Evolutionary conservation across 352 stramenopile species (phyloP), one percentile per base, ranked within the genome.

Genomic region (Achlya hypogyna): DNA sequence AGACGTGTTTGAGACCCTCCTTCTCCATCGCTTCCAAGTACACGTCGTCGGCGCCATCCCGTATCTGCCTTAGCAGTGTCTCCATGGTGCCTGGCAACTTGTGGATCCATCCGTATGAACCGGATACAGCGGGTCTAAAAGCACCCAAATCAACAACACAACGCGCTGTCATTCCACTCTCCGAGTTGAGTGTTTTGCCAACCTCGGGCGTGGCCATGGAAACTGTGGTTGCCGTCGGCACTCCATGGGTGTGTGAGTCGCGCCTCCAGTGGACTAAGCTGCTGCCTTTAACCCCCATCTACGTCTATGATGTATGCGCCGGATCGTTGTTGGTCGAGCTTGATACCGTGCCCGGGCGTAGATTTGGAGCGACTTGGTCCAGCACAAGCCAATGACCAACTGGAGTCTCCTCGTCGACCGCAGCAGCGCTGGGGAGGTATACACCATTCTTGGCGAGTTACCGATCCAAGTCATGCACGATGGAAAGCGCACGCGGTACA

Each of bases 1-100:
- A 67, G 51, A 67, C 60, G 32, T 67, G 60, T 45, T 67, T 67
- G 27, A 67, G 23, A 16, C 60, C 60, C 34, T 59, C 43, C 12
- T 25, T 35, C 47, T 67, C 60, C 60, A 67, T 58, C 31, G 51
- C 54, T 6, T 4, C 43, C 18, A 51, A 18, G 12, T 31, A 42
- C 16, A 45, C 47, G 4, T 22, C 14, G 20, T 47, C 60, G 25
- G 2, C 49, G 23, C 59, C 59, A 27, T 18, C 59, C 1, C 22
- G 14, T 22, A 67, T 67, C 31, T 28, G 27, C 20, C 9, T 45
- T 10, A 67, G 43, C 6, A 67, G 32, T 14, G 22, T 34, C 29
- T 67, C 42, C 60, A 67, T 67, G 3, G 18, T 64, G 1, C 14
- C 14, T 22, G 18, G 4, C 9, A 60, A 60, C 49, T 47, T 6